Conservation (phyloP, 371 early-diverging fungal genomes). For the Mucor velutinosus region DNA sequence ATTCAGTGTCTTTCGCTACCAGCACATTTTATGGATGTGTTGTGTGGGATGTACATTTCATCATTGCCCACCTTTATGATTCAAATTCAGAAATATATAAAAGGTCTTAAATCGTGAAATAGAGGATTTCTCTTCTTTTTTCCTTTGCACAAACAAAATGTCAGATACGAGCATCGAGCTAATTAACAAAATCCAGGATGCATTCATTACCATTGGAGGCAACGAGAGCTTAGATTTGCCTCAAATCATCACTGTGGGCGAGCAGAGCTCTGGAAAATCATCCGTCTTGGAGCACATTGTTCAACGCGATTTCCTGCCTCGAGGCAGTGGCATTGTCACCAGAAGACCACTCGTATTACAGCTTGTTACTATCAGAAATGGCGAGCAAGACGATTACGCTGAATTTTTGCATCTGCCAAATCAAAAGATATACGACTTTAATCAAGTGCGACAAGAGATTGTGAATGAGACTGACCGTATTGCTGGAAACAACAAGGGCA, state of each 20-base stretch:
- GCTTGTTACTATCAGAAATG: conserved; percentile 66
- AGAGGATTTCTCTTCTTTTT: background rate
- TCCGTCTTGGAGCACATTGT: conserved; percentile 92
- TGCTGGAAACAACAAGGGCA: conserved; percentile 85
- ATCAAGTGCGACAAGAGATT: conserved; percentile 84
- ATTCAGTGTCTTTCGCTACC: too few species aligned
- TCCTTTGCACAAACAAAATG: conserved; percentile 1
- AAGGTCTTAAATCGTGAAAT: background rate
- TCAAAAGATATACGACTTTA: conserved; percentile 79
- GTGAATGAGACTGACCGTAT: conserved; percentile 85
- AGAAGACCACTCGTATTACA: conserved; percentile 93
- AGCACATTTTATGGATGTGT: background rate
- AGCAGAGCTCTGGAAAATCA: conserved; percentile 92
- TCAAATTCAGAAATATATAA: too few species aligned
- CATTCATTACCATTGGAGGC: conserved; percentile 76
- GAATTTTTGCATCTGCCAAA: conserved; percentile 78
- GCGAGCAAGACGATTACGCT: conserved; percentile 57
- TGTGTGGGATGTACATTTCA: background rate
- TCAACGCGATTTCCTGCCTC: conserved; percentile 88
- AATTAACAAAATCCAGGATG: conserved; percentile 92
- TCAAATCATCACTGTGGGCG: conserved; percentile 86
- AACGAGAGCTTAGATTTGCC: conserved; percentile 88
- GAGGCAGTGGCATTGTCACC: conserved; percentile 93
- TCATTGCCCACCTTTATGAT: too few species aligned
- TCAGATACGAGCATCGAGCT: conserved; percentile 53